Evolutionary conservation across 352 stramenopile genomes (phyloP), one percentile per base, ranked within the genome.

Genomic region (Globisporangium spinosum): DNA sequence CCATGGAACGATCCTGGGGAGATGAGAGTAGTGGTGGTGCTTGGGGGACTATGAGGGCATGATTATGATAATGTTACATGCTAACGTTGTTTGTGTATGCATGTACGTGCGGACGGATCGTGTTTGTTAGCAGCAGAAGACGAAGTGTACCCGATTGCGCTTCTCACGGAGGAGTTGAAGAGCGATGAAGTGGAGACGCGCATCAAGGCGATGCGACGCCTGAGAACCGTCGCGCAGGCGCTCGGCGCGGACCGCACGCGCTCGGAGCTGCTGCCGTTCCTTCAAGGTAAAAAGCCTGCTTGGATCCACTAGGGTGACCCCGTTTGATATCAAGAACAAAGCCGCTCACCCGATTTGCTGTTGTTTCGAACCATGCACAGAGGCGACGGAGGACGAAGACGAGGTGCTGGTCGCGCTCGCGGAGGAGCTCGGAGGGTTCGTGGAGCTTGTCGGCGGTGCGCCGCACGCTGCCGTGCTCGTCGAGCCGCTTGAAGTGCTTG

Each of bases 201-300:
- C 60, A 95, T 98, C 72, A 96, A 98, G 71, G 90, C 91, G 59
- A 98, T 98, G 91, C 91, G 94, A 15, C 89, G 92, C 40, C 79
- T 98, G 47, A 83, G 84, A 40, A 94, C 96, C 6, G 93, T 98
- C 34, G 93, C 90, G 9, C 89, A 95, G 76, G 94, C 94, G 34
- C 89, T 98, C 32, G 94, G 93, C 8, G 71, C 82, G 0, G 89
- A 97, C 27, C 82, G 83, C 60, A 95, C 87, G 45, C 81, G 91
- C 54, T 72, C 70, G 2, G 88, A 96, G 56, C 77, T 98, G 29
- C 60, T 98, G 29, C 93, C 93, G 1, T 98, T 98, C 74, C 79
- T 98, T 60, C 83, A 77, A 54, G 77, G 86, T 82, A 51, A 51
- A 7, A 6, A 12, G 72, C 58, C 71, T 68, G 73, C 25, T 55